Evolutionary conservation across 2,329 filamentous ascomycete genomes (phyloP).

Genomic region (Ustulina deusta): DNA sequence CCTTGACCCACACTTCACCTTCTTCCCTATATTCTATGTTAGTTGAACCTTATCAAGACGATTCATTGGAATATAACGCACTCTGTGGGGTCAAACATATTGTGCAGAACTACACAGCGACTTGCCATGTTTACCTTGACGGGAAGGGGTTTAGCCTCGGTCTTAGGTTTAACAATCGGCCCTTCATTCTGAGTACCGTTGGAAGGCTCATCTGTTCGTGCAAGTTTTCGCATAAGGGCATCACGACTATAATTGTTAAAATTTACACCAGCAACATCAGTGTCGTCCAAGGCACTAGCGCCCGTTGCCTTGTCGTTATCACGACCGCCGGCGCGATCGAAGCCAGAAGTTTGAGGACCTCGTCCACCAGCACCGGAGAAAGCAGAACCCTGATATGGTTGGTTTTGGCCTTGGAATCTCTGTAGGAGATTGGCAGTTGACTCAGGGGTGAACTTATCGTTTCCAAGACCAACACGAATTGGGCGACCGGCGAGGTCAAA

Average conservation of each 20-base stretch:
- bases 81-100: constrained; percentile 94
- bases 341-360: constrained; percentile 85
- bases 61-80: constrained; percentile 64
- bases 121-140: constrained; percentile 92
- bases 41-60: constrained; percentile 44
- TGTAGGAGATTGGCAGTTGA: constrained; percentile 92
- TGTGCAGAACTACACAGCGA: constrained; percentile 92
- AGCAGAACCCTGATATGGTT: constrained; percentile 85
- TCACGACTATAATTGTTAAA: constrained; percentile 99
- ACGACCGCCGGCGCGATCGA: constrained; percentile 89
- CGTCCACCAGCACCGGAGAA: constrained; percentile 93
- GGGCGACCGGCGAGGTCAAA: constrained; percentile 97
- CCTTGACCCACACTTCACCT: constrained; percentile 89
- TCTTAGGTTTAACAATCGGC: constrained; percentile 81
- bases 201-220: constrained; percentile 87
- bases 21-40: constrained; percentile 74
- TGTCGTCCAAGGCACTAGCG: constrained; percentile 95
- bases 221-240: constrained; percentile 98
- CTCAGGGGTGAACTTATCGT: constrained; percentile 99
- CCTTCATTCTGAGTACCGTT: constrained; percentile 74
- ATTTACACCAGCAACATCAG: constrained; percentile 97
- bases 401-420: constrained; percentile 86
- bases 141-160: constrained; percentile 80
- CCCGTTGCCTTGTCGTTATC: constrained; percentile 91
- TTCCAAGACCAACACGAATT: constrained; percentile 98